A percentile compares a stretch with the other conserved stretches of the same genome.
These are phyloP conservation scores for Meripilus lineatus DNA, from an alignment of 1,284 basidiomycete genomes.

Conservation along the genomic window DNA sequence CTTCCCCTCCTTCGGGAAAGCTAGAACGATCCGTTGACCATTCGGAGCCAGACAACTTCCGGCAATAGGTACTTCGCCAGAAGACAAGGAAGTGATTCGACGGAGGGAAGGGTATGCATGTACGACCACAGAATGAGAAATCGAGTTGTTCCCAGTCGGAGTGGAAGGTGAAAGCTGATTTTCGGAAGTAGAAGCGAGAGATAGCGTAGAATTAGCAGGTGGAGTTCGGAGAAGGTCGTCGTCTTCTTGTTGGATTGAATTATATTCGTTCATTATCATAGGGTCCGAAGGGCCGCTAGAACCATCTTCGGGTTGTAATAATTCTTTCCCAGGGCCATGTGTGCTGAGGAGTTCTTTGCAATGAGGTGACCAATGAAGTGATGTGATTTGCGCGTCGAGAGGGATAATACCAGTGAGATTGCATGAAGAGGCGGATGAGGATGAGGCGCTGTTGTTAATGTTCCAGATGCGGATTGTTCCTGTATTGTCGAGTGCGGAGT, in stretches of 20 bases:
- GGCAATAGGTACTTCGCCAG: conserved; percentile 37
- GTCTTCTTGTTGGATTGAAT: no score
- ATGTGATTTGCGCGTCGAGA: conserved; percentile 70
- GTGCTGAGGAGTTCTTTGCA: conserved; percentile 42
- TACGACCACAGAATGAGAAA: conserved; percentile 48
- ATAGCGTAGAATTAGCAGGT: not conserved
- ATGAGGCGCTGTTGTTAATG: conserved; percentile 36
- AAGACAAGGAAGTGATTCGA: conserved; percentile 37
- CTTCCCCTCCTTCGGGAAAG: conserved; percentile 43
- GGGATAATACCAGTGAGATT: conserved; percentile 53
- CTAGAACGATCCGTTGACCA: conserved; percentile 43
- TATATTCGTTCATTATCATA: no score
- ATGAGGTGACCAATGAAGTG: conserved; percentile 45
- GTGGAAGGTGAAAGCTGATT: conserved; percentile 9
- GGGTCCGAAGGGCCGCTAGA: conserved; percentile 25
- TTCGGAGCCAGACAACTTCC: conserved; percentile 43
- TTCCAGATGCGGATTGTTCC: conserved; percentile 83
- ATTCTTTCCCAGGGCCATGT: conserved; percentile 49
- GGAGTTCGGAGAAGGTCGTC: conserved; percentile 13
- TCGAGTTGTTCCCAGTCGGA: conserved; percentile 15
- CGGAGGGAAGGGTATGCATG: conserved; percentile 49
- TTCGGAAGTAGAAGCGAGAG: conserved; percentile 3
- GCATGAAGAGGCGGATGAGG: conserved; percentile 17
- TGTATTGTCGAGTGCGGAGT: conserved; percentile 51
- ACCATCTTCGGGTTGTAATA: conserved; percentile 14